Percentiles rank a stretch among this genome's conserved stretches.
These are phyloP conservation scores for Entonaema liquescens DNA, from an alignment of 495 filamentous ascomycete species.

Conservation along the genomic window DNA sequence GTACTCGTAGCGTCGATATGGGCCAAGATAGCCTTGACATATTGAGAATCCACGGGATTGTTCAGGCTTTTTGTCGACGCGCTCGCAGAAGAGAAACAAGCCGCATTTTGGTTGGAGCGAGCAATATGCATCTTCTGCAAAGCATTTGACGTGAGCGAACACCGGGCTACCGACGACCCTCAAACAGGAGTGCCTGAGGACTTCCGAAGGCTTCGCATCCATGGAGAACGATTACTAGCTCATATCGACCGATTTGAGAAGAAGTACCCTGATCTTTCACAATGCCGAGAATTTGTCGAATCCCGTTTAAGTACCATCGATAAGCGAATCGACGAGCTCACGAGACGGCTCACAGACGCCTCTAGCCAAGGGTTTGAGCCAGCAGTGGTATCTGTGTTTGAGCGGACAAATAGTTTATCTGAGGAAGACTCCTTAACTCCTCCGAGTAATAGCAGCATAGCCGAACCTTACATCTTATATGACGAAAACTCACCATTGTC, in stretches of 20 bases:
- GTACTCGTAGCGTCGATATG: slow-evolving; percentile 53
- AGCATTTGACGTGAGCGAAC: slow-evolving; percentile 69
- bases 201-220: slow-evolving; percentile 74
- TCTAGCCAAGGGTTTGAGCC: slow-evolving; percentile 53
- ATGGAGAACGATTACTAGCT: slow-evolving; percentile 66
- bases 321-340: slow-evolving; percentile 64
- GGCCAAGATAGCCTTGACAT: slow-evolving; percentile 68
- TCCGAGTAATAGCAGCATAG: slow-evolving; percentile 49
- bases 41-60: slow-evolving; percentile 78
- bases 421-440: slow-evolving; percentile 54
- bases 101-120: slow-evolving; percentile 70
- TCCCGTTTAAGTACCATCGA: slow-evolving; percentile 62
- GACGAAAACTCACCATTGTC: slow-evolving; percentile 38
- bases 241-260: slow-evolving; percentile 58
- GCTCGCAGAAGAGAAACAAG: slow-evolving; percentile 64
- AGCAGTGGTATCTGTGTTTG: slow-evolving; percentile 72
- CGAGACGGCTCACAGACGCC: slow-evolving; percentile 58
- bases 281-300: slow-evolving; percentile 57
- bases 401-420: slow-evolving; percentile 73
- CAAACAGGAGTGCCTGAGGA: slow-evolving; percentile 72
- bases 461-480: slow-evolving; percentile 40
- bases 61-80: slow-evolving; percentile 81
- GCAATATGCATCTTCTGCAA: slow-evolving; percentile 67
- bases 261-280: slow-evolving; percentile 47
- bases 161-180: slow-evolving; percentile 63